Conservation (phyloP, 768 basidiomycete species). For the Pleurotus tuoliensis region DNA sequence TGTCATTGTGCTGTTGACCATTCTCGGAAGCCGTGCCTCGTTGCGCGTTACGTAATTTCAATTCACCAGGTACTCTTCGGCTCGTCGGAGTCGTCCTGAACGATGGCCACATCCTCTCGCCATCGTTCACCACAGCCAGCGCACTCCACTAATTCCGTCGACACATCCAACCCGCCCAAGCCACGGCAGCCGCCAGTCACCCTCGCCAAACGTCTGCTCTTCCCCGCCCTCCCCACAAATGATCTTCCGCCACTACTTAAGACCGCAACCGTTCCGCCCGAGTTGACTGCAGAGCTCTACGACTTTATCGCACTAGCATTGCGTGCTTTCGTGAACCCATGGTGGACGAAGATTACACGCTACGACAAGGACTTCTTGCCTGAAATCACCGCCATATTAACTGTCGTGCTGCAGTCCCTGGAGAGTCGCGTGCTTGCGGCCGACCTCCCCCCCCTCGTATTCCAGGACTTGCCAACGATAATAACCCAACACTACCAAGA, state of each 20-base stretch:
- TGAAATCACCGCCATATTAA: slow-evolving; percentile 58
- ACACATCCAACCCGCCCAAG: slow-evolving; percentile 15
- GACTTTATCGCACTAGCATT: slow-evolving; percentile 78
- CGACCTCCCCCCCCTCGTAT: slow-evolving; percentile 60
- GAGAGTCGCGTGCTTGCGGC: slow-evolving; percentile 51
- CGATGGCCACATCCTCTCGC: slow-evolving; percentile 25
- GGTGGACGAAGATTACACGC: slow-evolving; percentile 82
- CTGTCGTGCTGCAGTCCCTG: slow-evolving; percentile 53
- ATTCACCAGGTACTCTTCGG: background rate
- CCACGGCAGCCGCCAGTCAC: slow-evolving; percentile 27
- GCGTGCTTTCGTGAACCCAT: slow-evolving; percentile 74
- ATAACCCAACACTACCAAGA: slow-evolving; percentile 76
- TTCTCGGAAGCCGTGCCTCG: background rate
- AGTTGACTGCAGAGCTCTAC: slow-evolving; percentile 68
- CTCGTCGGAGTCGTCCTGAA: slow-evolving; percentile 7
- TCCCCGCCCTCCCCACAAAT: slow-evolving; percentile 43
- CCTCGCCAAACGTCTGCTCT: slow-evolving; percentile 58
- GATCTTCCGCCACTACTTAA: slow-evolving; percentile 52
- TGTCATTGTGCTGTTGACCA: too few relatives aligned
- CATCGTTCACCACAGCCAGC: slow-evolving; percentile 18
- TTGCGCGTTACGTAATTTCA: background rate
- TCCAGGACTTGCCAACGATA: slow-evolving; percentile 59
- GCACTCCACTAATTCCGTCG: slow-evolving; percentile 1
- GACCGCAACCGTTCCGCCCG: slow-evolving; percentile 37
- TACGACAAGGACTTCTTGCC: slow-evolving; percentile 83